Conservation (phyloP, 2,329 filamentous ascomycete genomes). For the Rachicladosporium sp. region DNA sequence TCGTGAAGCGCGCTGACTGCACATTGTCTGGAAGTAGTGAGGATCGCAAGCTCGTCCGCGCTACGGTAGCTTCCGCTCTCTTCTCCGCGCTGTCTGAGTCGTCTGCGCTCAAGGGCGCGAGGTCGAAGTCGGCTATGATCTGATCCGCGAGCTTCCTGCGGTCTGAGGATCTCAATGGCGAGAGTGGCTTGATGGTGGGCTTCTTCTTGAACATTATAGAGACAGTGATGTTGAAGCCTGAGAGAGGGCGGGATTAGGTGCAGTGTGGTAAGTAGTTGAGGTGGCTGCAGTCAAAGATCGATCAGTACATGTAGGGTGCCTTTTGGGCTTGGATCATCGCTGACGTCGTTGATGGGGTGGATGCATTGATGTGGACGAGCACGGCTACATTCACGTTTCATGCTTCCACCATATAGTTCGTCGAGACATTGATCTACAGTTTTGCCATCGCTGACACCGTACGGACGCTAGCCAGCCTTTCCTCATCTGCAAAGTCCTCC, state of each 20-base stretch:
- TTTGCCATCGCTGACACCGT: too few relatives aligned
- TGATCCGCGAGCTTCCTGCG: conserved; percentile 54
- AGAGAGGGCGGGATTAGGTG: neutral
- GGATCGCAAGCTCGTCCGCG: conserved; percentile 42
- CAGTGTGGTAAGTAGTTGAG: neutral
- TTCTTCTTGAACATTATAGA: conserved; percentile 29
- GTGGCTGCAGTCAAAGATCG: too few relatives aligned
- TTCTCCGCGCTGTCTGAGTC: conserved; percentile 30
- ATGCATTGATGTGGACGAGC: too few relatives aligned
- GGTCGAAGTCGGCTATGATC: conserved; percentile 50
- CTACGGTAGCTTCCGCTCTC: conserved; percentile 30
- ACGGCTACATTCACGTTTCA: too few relatives aligned
- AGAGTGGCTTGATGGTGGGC: conserved; percentile 48
- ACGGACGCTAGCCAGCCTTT: too few relatives aligned
- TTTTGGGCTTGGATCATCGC: too few relatives aligned
- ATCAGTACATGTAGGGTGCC: too few relatives aligned
- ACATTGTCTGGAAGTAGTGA: conserved; percentile 51
- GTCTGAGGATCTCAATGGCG: conserved; percentile 55
- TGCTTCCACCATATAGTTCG: too few relatives aligned
- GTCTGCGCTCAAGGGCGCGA: conserved; percentile 21
- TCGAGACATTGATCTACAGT: too few relatives aligned
- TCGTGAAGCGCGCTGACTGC: conserved; percentile 51
- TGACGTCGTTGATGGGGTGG: too few relatives aligned
- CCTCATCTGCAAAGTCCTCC: too few relatives aligned
- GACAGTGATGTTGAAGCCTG: neutral